Base-by-base conservation (phyloP, 768 basidiomycete genomes). In the Lactifluus echinatus region DNA sequence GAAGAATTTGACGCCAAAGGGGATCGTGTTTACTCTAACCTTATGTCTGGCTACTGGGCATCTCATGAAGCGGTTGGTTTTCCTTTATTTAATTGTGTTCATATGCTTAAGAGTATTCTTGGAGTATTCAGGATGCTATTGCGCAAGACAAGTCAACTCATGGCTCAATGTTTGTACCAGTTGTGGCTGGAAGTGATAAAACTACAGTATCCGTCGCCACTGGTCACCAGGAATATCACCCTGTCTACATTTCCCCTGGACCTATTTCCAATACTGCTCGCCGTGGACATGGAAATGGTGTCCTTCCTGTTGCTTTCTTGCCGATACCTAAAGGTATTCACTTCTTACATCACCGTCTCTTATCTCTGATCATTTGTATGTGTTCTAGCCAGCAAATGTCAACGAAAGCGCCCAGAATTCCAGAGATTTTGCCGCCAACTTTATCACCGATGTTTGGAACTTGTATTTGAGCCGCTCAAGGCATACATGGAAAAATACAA, bases 361-460 rank as follows among this genome's bases (percentile, higher is more conserved):
- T n/a, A n/a, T n/a, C n/a, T n/a, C n/a, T n/a, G n/a, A n/a, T n/a
- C n/a, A n/a, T n/a, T n/a, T n/a, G n/a, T n/a, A n/a, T n/a, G n/a
- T n/a, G n/a, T 31, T 31, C 31, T 61, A 46, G 44, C 23, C 12
- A n/a, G 5, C 19, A 17, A 50, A 12, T 53, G 57, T 36, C 36
- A 37, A 7, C 17, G 33, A 55, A 45, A 55, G 4, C 49, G 64
- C 15, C 50, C 60, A 2, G 39, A 37, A 0, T 68, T 62, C 37
- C 44, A 59, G 0, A 49, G 19, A 14, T 69, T 67, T 50, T 52
- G 60, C 5, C 45, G 48, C 1, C 64, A 65, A 15, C 56, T 66
- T 1, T 67, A 60, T 39, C 66, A 66, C 29, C 1, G 0, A 37
- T 19, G 0, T 47, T 57, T 2, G 2, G 15, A 4, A 5, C 2